Base-by-base conservation (phyloP, 2,329 filamentous ascomycete species). In the Botrytis deweyae region DNA sequence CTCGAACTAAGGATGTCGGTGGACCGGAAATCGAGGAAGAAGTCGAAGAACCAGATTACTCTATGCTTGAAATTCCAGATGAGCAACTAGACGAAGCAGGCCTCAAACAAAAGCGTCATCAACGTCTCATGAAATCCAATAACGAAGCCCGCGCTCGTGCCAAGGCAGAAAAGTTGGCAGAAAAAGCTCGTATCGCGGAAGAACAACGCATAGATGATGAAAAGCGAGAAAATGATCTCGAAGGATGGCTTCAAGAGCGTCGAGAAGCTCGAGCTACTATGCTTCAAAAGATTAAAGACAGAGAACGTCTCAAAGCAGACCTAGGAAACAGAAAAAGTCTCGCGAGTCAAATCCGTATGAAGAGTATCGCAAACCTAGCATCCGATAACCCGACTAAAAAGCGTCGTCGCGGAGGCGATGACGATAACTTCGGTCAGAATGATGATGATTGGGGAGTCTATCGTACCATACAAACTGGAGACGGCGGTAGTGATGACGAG, bases 361-460 rank as follows among this genome's bases (percentile, higher is more conserved):
- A 98, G 84, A 95, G 92, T 69, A 94, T 99, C 74, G 96, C 96
- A 74, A 98, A 97, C 80, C 90, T 99, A 1, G 96, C 96, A 4
- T 95, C 95, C 0, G 96, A 99, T 82, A 91, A 89, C 9, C 94
- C 95, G 0, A 86, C 87, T 76, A 94, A 95, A 82, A 97, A 97
- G 83, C 89, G 95, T 73, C 87, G 94, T 22, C 90, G 95, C 29
- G 94, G 94, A 12, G 93, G 92, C 6, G 95, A 98, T 81, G 96
- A 99, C 79, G 96, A 99, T 81, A 94, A 93, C 75, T 99, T 99
- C 81, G 96, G 96, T 73, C 95, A 95, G 68, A 95, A 99, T 82
- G 96, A 99, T 80, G 95, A 97, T 73, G 96, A 99, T 82, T 99
- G 96, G 96, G 94, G 94, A 74, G 94, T 99, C 22, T 99, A 99